Base-by-base conservation (phyloP, 768 basidiomycete species). In the Coprinellus micaceus region DNA sequence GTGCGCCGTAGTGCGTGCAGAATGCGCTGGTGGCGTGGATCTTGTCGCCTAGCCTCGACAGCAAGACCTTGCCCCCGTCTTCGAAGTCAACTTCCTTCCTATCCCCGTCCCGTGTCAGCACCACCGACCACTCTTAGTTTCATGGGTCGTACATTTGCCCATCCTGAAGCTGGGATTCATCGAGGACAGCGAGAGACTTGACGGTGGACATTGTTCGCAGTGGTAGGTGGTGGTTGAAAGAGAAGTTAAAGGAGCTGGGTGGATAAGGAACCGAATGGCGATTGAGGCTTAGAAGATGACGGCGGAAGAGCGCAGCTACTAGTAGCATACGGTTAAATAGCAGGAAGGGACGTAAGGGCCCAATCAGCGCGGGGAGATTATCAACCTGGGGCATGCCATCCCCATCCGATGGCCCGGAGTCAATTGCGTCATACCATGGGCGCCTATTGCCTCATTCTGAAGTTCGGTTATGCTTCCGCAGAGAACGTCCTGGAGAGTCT, bases 1-100 rank as follows among this genome's bases (percentile, higher is more conserved):
- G 91, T 2, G 93, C 93, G 11, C 94, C 94, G 66, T 94, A 95
- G 69, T 96, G 94, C 1, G 92, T 94, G 71, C 94, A 96, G 70
- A 82, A 88, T 2, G 89, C 89, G 58, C 84, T 86, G 0, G 88
- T 94, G 5, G 91, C 89, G 61, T 88, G 78, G 1, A 92, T 73
- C 61, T 86, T 82, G 63, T 88, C 85, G 26, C 86, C 88, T 17
- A 94, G 69, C 50, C 86, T 84, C 52, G 88, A 88, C 11, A 94
- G 69, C 11, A 94, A 74, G 41, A 96, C 85, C 71, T 89, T 90
- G 48, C 84, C n/a, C n/a, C n/a, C 88, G 17, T 85, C 79, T 40
- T 82, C 87, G 64, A 94, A 94, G 5, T 77, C 74, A 36, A 94
- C 88, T 65, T 93, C 82, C 70, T 93, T 94, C 89, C 90, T 92